Evolutionary conservation across 2,329 filamentous ascomycete species (phyloP), one percentile per base, ranked within the genome.

Genomic region (Diplodia sapinea): DNA sequence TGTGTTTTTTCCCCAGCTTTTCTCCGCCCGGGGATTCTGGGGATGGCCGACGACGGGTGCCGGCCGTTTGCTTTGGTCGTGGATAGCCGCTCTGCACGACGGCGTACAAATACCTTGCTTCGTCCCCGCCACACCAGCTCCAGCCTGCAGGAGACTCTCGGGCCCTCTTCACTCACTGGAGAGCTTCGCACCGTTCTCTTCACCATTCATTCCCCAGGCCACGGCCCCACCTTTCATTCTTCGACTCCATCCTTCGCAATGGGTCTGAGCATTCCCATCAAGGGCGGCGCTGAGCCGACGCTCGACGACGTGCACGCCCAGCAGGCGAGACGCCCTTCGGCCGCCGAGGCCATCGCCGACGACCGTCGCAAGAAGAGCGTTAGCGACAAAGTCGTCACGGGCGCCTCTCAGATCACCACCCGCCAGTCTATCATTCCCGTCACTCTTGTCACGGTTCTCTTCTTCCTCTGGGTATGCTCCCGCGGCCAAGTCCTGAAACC

Each of bases 361-460:
- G 73, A 78, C 62, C 70, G 70, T 26, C 75, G 72, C 49, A 74
- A 76, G 66, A 78, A 78, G 72, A 74, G 72, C 33, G 75, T 79
- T 63, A 74, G 73, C 69, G 77, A 79, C 66, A 74, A 71, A 23
- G 51, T 70, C 12, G 70, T 79, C 57, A 79, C 77, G 54, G 78
- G 77, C 65, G 77, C 77, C 43, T 75, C 75, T 4, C 75, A 76
- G 50, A 74, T 83, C 57, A 82, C 81, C 17, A 77, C 79, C 69
- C 74, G 79, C 68, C 76, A 79, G 76, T 80, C 84, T 65, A 82
- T 85, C 73, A 78, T 83, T 70, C 84, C 84, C 11, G 79, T 85
- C 57, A 70, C 74, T 15, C 74, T 83, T 54, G 80, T 84, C 74
- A 83, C 81, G 52, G 77, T 78, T 38, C 78, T 83, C 54, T 83